These are phyloP conservation scores for Aspergillus uvarum DNA, from an alignment of 2,329 filamentous ascomycete species.

Conservation along the genomic window DNA sequence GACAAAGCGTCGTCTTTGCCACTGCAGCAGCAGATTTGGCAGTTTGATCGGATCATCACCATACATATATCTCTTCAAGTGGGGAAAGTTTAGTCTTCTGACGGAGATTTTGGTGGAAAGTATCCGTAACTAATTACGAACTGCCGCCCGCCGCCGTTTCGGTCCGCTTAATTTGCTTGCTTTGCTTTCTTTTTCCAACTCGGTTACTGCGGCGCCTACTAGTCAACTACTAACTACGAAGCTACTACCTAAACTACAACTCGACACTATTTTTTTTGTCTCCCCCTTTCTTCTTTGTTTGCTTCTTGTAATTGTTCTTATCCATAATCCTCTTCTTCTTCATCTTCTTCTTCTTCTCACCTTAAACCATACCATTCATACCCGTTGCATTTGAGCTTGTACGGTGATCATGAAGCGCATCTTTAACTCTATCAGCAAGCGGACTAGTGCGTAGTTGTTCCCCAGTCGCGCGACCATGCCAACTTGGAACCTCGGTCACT, in stretches of 20 bases:
- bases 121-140: background rate
- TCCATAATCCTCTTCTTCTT: conserved; percentile 7
- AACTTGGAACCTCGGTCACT: background rate
- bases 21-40: background rate
- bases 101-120: background rate
- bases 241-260: background rate
- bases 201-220: conserved; percentile 5
- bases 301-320: conserved; percentile 3
- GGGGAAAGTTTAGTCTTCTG: background rate
- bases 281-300: conserved; percentile 1
- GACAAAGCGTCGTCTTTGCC: conserved; percentile 6
- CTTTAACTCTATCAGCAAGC: conserved; percentile 32
- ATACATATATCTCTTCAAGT: background rate
- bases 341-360: conserved; percentile 3
- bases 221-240: conserved; percentile 3
- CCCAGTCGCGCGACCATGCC: conserved; percentile 8
- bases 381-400: background rate
- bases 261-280: conserved; percentile 1
- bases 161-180: background rate
- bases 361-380: background rate
- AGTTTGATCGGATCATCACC: background rate
- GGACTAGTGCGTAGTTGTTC: conserved; percentile 29
- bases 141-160: background rate
- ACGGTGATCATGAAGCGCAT: conserved; percentile 37
- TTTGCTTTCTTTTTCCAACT: conserved; percentile 6